A percentile compares a stretch with the other conserved stretches of the same genome.
phyloP scores from a whole-genome alignment of 768 basidiomycete species.

The Clathrus columnatus region DNA sequence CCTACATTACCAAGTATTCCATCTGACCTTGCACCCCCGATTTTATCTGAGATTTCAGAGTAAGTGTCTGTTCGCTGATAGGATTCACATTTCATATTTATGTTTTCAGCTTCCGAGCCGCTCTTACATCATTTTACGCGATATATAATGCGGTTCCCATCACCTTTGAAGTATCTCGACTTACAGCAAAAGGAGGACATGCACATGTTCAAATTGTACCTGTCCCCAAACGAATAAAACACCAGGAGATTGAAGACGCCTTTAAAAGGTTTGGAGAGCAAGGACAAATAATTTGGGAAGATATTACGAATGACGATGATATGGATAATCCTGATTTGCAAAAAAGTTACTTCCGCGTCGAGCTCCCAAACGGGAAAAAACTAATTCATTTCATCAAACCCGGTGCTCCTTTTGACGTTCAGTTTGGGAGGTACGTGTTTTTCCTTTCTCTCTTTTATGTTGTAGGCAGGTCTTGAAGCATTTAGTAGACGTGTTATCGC shows the following conservation, averaged over 20 bases:
- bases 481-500: conserved; percentile 86
- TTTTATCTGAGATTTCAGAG: conserved; percentile 76
- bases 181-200: conserved; percentile 83
- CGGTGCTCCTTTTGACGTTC: conserved; percentile 72
- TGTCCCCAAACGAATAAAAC: conserved; percentile 52
- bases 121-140: conserved; percentile 63
- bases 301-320: conserved; percentile 42
- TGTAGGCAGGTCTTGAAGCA: background rate
- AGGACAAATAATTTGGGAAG: conserved; percentile 66
- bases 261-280: conserved; percentile 65
- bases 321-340: conserved; percentile 47
- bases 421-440: conserved; percentile 79
- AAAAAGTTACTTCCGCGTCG: conserved; percentile 83
- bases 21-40: conserved; percentile 61
- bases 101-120: conserved; percentile 60
- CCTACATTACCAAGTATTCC: conserved; percentile 82
- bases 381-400: conserved; percentile 82
- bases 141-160: conserved; percentile 62
- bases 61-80: conserved; percentile 21
- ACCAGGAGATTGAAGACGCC: conserved; percentile 50
- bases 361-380: conserved; percentile 77
- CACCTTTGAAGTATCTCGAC: conserved; percentile 79
- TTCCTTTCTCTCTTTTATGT: background rate
- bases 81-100: background rate
- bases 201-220: conserved; percentile 88